Percentiles rank a stretch among this genome's conserved stretches.
Conservation (phyloP, 2,329 filamentous ascomycete species). For the Phialemoniopsis sp. region DNA sequence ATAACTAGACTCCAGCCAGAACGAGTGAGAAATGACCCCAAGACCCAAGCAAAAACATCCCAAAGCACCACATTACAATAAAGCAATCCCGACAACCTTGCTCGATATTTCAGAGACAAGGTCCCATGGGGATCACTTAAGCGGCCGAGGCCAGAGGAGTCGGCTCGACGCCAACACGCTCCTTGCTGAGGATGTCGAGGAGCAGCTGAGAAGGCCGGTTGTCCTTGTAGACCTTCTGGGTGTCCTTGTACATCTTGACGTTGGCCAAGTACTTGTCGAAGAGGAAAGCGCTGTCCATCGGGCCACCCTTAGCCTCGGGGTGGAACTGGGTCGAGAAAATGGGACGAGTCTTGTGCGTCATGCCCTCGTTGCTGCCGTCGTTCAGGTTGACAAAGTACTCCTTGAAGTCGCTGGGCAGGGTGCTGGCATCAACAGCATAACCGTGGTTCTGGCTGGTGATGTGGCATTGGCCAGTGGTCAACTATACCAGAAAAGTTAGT, state of each 20-base stretch:
- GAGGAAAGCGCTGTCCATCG: slow-evolving; percentile 90
- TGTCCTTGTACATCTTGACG: slow-evolving; percentile 84
- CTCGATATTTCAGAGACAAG: not conserved
- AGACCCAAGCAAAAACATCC: too few relatives aligned
- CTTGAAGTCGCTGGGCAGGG: slow-evolving; percentile 82
- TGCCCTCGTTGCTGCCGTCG: slow-evolving; percentile 94
- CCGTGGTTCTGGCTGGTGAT: slow-evolving; percentile 99
- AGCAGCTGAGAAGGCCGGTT: slow-evolving; percentile 84
- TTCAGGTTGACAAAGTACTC: slow-evolving; percentile 99
- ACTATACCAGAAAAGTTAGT: slow-evolving; percentile 13
- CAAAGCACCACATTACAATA: slow-evolving; percentile 2
- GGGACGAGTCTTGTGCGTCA: slow-evolving; percentile 92
- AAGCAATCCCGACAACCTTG: not conserved
- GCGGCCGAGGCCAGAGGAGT: slow-evolving; percentile 50
- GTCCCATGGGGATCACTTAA: slow-evolving; percentile 15
- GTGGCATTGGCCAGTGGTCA: slow-evolving; percentile 95
- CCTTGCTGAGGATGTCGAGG: slow-evolving; percentile 87
- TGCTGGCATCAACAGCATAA: slow-evolving; percentile 86
- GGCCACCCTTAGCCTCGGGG: slow-evolving; percentile 95
- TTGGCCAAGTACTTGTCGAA: slow-evolving; percentile 96
- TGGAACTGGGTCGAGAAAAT: slow-evolving; percentile 99
- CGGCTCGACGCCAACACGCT: slow-evolving; percentile 86
- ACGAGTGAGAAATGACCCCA: too few relatives aligned
- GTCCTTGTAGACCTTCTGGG: slow-evolving; percentile 74
- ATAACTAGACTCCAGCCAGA: too few relatives aligned